These are phyloP conservation scores for Quercus wislizeni DNA, from an alignment of 306 rosid species.

Conservation along the genomic window DNA sequence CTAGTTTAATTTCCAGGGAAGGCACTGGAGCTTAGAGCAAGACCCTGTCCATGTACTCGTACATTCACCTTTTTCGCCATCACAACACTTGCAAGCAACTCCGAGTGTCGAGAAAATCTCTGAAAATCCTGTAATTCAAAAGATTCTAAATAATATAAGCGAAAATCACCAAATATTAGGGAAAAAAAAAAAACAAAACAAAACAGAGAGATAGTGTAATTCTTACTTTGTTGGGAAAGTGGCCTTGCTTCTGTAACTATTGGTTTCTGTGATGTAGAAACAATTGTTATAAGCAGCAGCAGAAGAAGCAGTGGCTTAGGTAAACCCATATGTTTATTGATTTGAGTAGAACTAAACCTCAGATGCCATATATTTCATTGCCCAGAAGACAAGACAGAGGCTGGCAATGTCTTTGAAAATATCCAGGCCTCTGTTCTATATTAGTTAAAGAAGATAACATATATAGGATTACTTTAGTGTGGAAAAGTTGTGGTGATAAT, in stretches of 20 bases:
- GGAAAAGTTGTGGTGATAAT: neutral
- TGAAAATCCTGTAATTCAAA: constrained; percentile 20
- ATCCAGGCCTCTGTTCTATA: neutral
- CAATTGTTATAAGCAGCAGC: constrained; percentile 17
- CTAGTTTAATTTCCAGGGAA: constrained; percentile 37
- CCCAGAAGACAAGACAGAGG: neutral
- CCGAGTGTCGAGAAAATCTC: constrained; percentile 30
- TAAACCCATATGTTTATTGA: constrained; percentile 7
- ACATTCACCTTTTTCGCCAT: constrained; percentile 33
- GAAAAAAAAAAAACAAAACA: neutral
- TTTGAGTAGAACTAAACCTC: neutral
- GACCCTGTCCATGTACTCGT: constrained; percentile 23
- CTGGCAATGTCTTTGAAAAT: neutral
- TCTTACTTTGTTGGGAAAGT: constrained; percentile 27
- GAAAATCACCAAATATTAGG: neutral
- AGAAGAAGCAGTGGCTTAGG: constrained; percentile 15
- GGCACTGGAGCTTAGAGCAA: constrained; percentile 36
- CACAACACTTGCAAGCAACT: constrained; percentile 42
- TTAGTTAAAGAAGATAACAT: neutral
- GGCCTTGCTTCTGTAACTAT: constrained; percentile 26
- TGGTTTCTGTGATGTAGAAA: constrained; percentile 19
- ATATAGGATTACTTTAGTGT: neutral
- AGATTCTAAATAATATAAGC: neutral
- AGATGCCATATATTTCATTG: neutral
- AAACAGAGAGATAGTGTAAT: neutral